Evolutionary conservation across 208 protist species (phyloP).

Genomic region (Wallacemonas collosoma): DNA sequence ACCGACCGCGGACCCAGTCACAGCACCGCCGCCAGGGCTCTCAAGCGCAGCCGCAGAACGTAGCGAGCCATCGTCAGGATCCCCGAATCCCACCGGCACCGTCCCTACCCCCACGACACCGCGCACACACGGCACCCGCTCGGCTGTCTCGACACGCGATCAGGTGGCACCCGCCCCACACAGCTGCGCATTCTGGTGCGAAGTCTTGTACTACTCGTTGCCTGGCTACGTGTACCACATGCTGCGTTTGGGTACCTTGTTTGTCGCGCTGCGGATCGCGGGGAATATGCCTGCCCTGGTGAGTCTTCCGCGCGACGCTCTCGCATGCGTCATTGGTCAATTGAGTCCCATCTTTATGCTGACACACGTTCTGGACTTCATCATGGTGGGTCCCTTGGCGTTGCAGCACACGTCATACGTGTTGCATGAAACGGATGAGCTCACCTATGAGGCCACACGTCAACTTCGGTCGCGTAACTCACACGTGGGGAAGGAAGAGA

Average conservation of each 20-base stretch:
- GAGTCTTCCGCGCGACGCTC: constrained; percentile 16
- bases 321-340: neutral
- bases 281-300: constrained; percentile 26
- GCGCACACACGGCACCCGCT: constrained; percentile 9
- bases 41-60: neutral
- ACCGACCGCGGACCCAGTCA: neutral
- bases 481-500: neutral
- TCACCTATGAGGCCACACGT: constrained; percentile 4
- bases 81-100: neutral
- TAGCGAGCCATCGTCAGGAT: neutral
- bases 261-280: constrained; percentile 27
- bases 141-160: neutral
- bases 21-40: neutral
- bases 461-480: neutral
- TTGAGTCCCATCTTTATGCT: neutral
- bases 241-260: constrained; percentile 37
- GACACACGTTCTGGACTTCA: neutral
- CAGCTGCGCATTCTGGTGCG: neutral
- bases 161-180: neutral
- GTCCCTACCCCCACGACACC: neutral
- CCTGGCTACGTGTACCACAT: constrained; percentile 32
- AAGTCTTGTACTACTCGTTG: constrained; percentile 23
- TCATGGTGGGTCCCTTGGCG: neutral
- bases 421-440: constrained; percentile 9
- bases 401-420: neutral